Conservation (phyloP, 441 rosid species). For the Hura crepitans region DNA sequence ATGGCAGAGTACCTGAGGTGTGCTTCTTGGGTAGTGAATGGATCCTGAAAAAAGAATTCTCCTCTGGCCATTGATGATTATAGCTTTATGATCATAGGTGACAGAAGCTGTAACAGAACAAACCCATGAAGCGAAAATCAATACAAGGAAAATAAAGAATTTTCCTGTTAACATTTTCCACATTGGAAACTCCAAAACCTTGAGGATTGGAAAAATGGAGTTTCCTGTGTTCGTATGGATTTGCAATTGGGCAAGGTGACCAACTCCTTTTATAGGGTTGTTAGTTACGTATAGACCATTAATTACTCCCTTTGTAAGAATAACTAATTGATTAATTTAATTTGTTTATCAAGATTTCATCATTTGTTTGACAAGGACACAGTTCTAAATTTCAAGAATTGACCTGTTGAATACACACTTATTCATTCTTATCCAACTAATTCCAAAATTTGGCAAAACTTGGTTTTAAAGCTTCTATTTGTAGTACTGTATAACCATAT, state of each 20-base stretch:
- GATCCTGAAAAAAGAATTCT: conserved; percentile 50
- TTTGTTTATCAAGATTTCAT: conserved; percentile 5
- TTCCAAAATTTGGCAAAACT: neutral
- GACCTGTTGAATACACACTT: conserved; percentile 1
- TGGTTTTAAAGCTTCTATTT: conserved; percentile 2
- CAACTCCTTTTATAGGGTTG: conserved; percentile 13
- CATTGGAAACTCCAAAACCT: neutral
- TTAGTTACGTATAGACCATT: neutral
- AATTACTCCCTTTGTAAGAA: neutral
- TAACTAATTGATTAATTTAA: neutral
- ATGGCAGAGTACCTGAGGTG: conserved; percentile 40
- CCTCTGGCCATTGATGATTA: conserved; percentile 45
- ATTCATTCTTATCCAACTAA: conserved; percentile 17
- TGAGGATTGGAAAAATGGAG: neutral
- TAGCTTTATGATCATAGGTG: conserved; percentile 45
- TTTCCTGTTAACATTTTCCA: conserved; percentile 19
- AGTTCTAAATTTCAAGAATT: conserved; percentile 8
- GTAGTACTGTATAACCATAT: neutral
- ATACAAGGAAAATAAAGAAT: conserved; percentile 10
- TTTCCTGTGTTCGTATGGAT: neutral
- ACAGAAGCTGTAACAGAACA: conserved; percentile 44
- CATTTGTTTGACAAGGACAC: conserved; percentile 10
- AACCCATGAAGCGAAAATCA: conserved; percentile 36
- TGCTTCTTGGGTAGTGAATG: conserved; percentile 46
- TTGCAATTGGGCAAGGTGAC: too few species aligned